Conservation (phyloP, 768 basidiomycete genomes). For the Boletus subparvulus region DNA sequence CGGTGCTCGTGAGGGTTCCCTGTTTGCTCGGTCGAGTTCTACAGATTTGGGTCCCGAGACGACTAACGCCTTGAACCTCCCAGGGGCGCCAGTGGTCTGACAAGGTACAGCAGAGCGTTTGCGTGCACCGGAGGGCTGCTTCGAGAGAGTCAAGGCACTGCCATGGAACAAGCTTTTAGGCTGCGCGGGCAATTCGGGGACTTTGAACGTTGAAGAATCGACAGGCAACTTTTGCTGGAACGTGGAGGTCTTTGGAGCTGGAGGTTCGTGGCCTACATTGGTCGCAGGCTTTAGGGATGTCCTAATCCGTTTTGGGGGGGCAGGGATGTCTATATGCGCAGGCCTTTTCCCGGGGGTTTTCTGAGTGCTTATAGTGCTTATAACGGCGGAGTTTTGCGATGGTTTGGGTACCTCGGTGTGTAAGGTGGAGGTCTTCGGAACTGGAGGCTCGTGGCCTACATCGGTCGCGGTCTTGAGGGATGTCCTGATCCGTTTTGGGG, state of each 20-base stretch:
- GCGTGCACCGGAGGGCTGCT: not conserved
- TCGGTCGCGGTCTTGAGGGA: too few relatives aligned
- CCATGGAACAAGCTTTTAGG: not conserved
- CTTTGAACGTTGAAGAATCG: conserved; percentile 4
- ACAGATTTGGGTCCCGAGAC: not conserved
- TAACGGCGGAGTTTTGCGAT: not conserved
- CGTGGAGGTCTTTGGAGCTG: not conserved
- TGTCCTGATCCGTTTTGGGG: too few relatives aligned
- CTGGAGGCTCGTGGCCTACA: too few relatives aligned
- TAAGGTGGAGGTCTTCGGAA: too few relatives aligned
- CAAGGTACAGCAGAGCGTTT: not conserved
- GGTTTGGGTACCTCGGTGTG: not conserved
- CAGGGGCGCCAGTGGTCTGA: not conserved
- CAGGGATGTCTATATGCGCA: conserved; percentile 20
- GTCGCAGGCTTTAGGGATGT: not conserved
- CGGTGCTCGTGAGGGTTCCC: not conserved
- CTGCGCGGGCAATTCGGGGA: conserved; percentile 5
- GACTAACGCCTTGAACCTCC: conserved; percentile 19
- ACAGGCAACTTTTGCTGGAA: not conserved
- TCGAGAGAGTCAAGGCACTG: not conserved
- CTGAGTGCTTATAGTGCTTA: not conserved
- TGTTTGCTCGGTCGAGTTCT: not conserved
- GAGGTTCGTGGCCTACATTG: not conserved
- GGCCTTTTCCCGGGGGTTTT: conserved; percentile 13
- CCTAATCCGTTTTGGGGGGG: conserved; percentile 15